Conservation (phyloP, 768 basidiomycete species). For the Termitomyces titanicus region DNA sequence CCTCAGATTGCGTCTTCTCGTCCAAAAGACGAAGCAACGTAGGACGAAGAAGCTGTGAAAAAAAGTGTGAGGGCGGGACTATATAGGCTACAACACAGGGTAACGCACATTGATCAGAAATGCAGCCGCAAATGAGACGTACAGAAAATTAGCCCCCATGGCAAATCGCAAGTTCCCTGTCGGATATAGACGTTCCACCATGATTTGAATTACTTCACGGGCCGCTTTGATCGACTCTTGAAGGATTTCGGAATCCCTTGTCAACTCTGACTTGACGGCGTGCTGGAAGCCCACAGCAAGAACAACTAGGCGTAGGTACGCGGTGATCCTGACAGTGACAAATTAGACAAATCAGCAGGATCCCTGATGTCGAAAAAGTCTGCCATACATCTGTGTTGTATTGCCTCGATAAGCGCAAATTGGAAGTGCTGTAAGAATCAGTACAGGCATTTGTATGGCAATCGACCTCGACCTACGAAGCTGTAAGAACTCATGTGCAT, state of each 20-base stretch:
- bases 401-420: constrained; percentile 43
- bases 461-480: constrained; percentile 21
- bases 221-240: constrained; percentile 49
- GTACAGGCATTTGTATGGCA: not conserved
- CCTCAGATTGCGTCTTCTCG: constrained; percentile 34
- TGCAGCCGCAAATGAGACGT: constrained; percentile 55
- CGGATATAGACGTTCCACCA: constrained; percentile 47
- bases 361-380: not conserved
- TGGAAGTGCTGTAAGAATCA: constrained; percentile 28
- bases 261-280: constrained; percentile 34
- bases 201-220: constrained; percentile 52
- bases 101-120: constrained; percentile 54
- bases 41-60: constrained; percentile 45
- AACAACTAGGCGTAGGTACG: constrained; percentile 55
- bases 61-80: not conserved
- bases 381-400: constrained; percentile 38
- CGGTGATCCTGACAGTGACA: constrained; percentile 36
- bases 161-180: constrained; percentile 54
- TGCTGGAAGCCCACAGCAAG: constrained; percentile 54
- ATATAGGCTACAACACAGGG: not conserved
- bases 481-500: constrained; percentile 32
- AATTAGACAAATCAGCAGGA: constrained; percentile 3
- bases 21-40: constrained; percentile 41
- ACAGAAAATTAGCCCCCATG: constrained; percentile 49
- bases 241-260: constrained; percentile 39